These are phyloP conservation scores for Penicillium sp. DNA, from an alignment of 2,329 filamentous ascomycete species.

Conservation along the genomic window DNA sequence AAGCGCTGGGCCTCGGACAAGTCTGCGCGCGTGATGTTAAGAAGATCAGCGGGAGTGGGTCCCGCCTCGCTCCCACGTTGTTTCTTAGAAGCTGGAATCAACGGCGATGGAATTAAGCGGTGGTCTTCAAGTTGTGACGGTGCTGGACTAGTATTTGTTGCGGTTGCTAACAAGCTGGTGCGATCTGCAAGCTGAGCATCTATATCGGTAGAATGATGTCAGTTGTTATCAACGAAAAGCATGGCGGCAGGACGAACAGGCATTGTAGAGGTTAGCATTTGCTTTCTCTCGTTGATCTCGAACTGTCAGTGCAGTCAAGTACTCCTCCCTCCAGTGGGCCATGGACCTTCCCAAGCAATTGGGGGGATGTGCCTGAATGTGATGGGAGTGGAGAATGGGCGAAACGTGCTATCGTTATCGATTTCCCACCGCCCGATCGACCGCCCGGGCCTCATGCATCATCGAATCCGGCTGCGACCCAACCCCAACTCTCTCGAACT, in stretches of 20 bases:
- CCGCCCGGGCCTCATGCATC: conserved; percentile 37
- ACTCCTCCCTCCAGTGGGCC: conserved; percentile 79
- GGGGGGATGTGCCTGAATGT: conserved; percentile 14
- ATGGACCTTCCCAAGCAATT: conserved; percentile 39
- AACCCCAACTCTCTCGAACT: conserved; percentile 24
- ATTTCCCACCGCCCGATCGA: conserved; percentile 31
- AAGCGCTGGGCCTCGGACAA: conserved; percentile 76
- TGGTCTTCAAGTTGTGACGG: conserved; percentile 25
- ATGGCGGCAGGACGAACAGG: conserved; percentile 58
- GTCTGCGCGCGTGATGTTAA: conserved; percentile 58
- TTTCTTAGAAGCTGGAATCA: conserved; percentile 32
- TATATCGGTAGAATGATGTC: conserved; percentile 36
- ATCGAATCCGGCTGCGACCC: conserved; percentile 32
- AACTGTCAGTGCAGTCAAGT: conserved; percentile 72
- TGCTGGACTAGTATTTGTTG: conserved; percentile 22
- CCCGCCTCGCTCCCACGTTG: conserved; percentile 23
- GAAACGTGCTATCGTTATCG: conserved; percentile 22
- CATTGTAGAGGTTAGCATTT: conserved; percentile 70
- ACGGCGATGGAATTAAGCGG: conserved; percentile 28
- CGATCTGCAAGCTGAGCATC: conserved; percentile 69
- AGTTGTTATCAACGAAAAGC: conserved; percentile 17
- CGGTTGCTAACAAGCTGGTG: conserved; percentile 56
- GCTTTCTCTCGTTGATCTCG: conserved; percentile 69
- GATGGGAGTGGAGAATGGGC: conserved; percentile 21
- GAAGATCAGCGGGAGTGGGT: conserved; percentile 34